phyloP scores from a whole-genome alignment of 257 asterid genomes.

The Jacaranda mimosifolia region DNA sequence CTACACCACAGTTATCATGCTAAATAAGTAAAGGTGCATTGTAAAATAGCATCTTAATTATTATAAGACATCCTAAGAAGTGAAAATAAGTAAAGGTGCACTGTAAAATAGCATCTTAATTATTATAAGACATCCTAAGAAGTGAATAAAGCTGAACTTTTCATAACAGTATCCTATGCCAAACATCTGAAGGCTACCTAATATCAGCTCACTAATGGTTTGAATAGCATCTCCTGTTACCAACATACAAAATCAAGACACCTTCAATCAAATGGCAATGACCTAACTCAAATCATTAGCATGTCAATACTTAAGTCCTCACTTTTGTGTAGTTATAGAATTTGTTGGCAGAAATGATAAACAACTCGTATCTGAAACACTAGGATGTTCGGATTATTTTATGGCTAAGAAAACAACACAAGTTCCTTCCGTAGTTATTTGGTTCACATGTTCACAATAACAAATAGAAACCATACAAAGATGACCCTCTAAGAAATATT shows the following conservation, averaged over 20 bases:
- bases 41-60: neutral
- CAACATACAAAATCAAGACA: neutral
- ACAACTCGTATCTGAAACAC: neutral
- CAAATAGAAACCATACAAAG: neutral
- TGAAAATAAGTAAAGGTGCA: neutral
- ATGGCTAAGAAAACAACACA: neutral
- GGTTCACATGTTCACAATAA: neutral
- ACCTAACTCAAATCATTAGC: neutral
- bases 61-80: no score
- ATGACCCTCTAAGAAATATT: neutral
- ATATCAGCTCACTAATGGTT: neutral
- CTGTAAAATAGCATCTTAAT: neutral
- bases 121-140: neutral
- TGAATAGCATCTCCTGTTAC: no score
- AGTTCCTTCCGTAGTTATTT: neutral
- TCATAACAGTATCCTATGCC: neutral
- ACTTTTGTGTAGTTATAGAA: neutral
- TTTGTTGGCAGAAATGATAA: neutral
- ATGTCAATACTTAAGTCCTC: slow-evolving; percentile 14
- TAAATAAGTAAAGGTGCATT: no score
- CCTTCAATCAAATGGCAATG: neutral
- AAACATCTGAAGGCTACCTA: neutral
- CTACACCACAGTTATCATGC: neutral
- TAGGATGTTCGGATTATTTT: neutral
- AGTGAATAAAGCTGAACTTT: neutral